Conservation (phyloP, 2,329 filamentous ascomycete genomes). For the Pyricularia grisea region DNA sequence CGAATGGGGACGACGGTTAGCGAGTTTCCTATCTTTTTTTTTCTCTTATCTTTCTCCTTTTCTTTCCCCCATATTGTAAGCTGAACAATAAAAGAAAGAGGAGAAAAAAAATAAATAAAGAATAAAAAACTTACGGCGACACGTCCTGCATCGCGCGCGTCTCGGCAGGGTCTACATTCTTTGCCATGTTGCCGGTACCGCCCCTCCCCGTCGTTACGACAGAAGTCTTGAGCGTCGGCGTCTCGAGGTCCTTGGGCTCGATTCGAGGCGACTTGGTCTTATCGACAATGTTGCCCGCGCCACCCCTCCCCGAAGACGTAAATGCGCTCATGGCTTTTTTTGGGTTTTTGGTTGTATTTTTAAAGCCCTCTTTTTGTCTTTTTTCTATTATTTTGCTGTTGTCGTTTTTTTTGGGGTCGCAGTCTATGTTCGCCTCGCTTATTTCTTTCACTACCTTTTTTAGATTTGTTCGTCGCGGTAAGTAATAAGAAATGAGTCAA, state of each 20-base stretch:
- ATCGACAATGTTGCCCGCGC: constrained; percentile 65
- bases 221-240: constrained; percentile 73
- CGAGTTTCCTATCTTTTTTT: background rate
- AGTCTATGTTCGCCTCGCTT: background rate
- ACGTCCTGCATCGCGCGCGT: constrained; percentile 81
- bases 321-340: constrained; percentile 27
- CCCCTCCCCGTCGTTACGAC: constrained; percentile 85
- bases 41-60: no score
- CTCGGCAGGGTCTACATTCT: constrained; percentile 59
- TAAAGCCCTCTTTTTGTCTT: no score
- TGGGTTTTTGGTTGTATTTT: constrained; percentile 5
- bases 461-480: background rate
- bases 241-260: constrained; percentile 59
- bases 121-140: constrained; percentile 43
- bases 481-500: background rate
- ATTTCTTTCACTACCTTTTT: background rate
- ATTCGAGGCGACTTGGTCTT: constrained; percentile 35
- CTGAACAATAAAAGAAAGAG: no score
- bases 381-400: no score
- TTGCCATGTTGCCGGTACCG: constrained; percentile 80
- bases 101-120: no score
- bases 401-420: background rate
- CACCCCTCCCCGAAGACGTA: constrained; percentile 65
- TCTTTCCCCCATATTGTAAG: background rate
- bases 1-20: background rate